Evolutionary conservation across 768 basidiomycete genomes (phyloP).

Genomic region (Tulasnella sp.): DNA sequence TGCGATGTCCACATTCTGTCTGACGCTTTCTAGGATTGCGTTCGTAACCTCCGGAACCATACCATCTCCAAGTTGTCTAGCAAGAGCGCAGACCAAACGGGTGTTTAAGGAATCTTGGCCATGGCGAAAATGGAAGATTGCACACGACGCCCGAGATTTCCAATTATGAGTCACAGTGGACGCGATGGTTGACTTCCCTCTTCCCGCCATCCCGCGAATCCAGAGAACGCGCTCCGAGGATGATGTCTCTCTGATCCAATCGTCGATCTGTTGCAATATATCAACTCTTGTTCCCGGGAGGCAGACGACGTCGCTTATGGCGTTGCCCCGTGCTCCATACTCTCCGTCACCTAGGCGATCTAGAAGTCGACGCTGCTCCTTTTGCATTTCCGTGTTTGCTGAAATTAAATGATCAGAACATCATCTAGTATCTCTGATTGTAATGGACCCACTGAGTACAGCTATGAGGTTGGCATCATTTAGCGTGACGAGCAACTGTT

Average conservation of each 20-base stretch:
- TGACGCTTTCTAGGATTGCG: neutral
- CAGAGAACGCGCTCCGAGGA: neutral
- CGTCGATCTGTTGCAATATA: neutral
- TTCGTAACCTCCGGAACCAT: neutral
- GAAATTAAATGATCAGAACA: no score
- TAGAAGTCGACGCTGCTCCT: neutral
- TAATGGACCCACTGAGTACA: neutral
- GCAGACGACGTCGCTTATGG: neutral
- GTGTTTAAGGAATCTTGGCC: neutral
- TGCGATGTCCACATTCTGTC: neutral
- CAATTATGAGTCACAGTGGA: neutral
- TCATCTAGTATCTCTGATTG: no score
- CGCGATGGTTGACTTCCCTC: neutral
- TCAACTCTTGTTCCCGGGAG: neutral
- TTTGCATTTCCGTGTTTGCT: neutral
- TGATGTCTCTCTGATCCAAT: neutral
- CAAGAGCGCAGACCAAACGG: neutral
- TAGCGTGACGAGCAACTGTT: neutral
- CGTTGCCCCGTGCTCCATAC: neutral
- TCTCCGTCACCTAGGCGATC: neutral
- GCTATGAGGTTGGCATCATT: neutral
- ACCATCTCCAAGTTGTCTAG: neutral
- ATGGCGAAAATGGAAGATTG: neutral
- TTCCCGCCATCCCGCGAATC: neutral
- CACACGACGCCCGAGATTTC: neutral